A percentile compares a stretch with the other conserved stretches of the same genome.
Conservation (phyloP, 1,284 basidiomycete genomes). For the Sanguinoderma infundibulare region DNA sequence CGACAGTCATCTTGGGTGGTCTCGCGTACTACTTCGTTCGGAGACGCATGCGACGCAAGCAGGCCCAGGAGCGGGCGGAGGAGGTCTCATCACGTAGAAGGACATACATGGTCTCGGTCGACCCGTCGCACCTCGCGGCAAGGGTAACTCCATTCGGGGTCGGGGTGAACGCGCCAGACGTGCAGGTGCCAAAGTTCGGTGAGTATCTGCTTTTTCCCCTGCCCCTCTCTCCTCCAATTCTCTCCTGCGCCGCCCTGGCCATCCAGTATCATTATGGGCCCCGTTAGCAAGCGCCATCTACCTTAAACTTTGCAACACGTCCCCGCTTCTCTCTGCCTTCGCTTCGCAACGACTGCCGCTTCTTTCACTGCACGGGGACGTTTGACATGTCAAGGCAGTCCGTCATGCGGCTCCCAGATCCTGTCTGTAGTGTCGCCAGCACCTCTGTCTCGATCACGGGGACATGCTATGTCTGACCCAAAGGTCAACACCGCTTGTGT, state of each 20-base stretch:
- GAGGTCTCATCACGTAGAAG: constrained; percentile 22
- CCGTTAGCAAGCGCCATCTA: too few species aligned
- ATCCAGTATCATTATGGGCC: too few species aligned
- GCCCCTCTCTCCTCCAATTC: not conserved
- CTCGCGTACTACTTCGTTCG: constrained; percentile 24
- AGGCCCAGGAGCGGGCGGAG: constrained; percentile 10
- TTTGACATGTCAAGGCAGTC: too few species aligned
- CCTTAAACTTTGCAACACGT: too few species aligned
- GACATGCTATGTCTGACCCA: too few species aligned
- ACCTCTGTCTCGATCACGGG: too few species aligned
- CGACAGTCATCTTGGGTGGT: constrained; percentile 23
- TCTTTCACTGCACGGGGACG: too few species aligned
- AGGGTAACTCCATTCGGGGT: constrained; percentile 32
- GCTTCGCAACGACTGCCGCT: too few species aligned
- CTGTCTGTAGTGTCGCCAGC: too few species aligned
- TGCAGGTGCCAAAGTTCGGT: constrained; percentile 30
- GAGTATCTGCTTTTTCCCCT: constrained; percentile 8
- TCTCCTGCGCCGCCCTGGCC: not conserved
- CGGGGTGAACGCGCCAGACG: constrained; percentile 22
- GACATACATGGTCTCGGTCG: constrained; percentile 27
- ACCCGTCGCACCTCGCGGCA: constrained; percentile 29
- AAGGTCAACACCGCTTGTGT: not conserved
- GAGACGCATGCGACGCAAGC: constrained; percentile 10
- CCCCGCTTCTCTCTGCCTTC: too few species aligned
- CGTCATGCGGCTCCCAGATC: too few species aligned